These are phyloP conservation scores for Ceratobasidium sp. DNA, from an alignment of 1,284 basidiomycete species.

Conservation along the genomic window DNA sequence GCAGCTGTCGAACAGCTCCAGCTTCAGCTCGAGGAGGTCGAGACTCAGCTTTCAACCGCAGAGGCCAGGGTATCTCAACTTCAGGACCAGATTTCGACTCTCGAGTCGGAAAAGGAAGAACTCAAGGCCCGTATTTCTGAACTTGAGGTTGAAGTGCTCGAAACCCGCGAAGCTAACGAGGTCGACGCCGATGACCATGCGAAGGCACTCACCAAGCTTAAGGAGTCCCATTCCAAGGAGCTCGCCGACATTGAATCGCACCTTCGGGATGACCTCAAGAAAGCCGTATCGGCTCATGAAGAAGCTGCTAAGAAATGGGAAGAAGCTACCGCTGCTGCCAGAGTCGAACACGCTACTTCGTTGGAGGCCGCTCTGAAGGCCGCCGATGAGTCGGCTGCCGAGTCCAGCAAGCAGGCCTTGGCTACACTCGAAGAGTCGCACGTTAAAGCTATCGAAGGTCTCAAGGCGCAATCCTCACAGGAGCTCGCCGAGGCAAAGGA, in stretches of 20 bases:
- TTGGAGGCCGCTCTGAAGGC: constrained; percentile 55
- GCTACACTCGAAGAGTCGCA: constrained; percentile 41
- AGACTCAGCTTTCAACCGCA: constrained; percentile 45
- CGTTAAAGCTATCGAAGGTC: constrained; percentile 44
- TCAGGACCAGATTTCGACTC: constrained; percentile 58
- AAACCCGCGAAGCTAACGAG: constrained; percentile 74
- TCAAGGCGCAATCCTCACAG: constrained; percentile 45
- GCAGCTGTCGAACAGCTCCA: constrained; percentile 58
- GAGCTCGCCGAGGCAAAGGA: constrained; percentile 37
- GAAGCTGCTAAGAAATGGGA: constrained; percentile 57
- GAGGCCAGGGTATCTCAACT: constrained; percentile 28
- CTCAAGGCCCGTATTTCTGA: constrained; percentile 74
- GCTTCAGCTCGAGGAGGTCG: constrained; percentile 55
- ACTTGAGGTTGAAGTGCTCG: constrained; percentile 77
- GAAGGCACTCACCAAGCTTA: constrained; percentile 57
- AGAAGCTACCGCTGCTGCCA: constrained; percentile 50
- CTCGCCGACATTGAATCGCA: constrained; percentile 54
- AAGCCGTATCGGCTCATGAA: constrained; percentile 56
- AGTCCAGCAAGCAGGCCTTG: constrained; percentile 37
- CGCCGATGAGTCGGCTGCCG: constrained; percentile 51
- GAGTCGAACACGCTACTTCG: constrained; percentile 55
- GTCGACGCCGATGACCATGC: constrained; percentile 64
- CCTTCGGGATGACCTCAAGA: constrained; percentile 59
- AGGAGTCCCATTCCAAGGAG: constrained; percentile 54
- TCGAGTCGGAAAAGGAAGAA: constrained; percentile 74